These are phyloP conservation scores for Acacia melanoxylon DNA, from an alignment of 306 rosid species.

Conservation along the genomic window DNA sequence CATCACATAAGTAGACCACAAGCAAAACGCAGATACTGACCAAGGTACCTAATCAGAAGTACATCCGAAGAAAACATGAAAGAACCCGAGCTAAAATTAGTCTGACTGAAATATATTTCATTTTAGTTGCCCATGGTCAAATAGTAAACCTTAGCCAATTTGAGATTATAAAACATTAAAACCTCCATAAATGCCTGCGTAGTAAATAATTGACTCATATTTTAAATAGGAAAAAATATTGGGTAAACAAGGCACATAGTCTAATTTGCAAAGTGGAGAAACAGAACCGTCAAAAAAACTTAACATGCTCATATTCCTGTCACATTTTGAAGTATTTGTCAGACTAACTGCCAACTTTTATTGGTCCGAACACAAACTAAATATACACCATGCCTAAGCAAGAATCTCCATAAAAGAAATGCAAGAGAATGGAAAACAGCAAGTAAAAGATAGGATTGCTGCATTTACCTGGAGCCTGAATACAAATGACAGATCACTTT, in stretches of 20 bases:
- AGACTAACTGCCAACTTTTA: neutral
- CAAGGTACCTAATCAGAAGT: neutral
- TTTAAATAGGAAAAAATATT: neutral
- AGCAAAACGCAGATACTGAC: neutral
- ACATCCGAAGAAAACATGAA: slow-evolving; percentile 25
- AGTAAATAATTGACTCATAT: neutral
- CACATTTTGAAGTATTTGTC: neutral
- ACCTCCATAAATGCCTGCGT: slow-evolving; percentile 2
- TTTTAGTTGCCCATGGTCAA: neutral
- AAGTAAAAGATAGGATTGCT: slow-evolving; percentile 17
- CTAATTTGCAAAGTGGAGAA: neutral
- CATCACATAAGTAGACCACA: slow-evolving; percentile 6
- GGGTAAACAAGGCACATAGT: neutral
- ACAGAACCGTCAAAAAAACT: neutral
- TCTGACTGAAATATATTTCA: slow-evolving; percentile 1
- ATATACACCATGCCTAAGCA: neutral
- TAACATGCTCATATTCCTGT: neutral
- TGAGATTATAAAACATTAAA: neutral
- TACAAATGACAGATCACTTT: slow-evolving; percentile 90
- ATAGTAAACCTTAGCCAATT: slow-evolving; percentile 2
- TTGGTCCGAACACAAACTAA: neutral
- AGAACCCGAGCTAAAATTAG: slow-evolving; percentile 9
- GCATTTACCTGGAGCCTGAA: slow-evolving; percentile 91
- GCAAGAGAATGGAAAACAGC: slow-evolving; percentile 3
- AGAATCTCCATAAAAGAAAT: neutral